Evolutionary conservation across 2,329 filamentous ascomycete species (phyloP), one percentile per base, ranked within the genome.

Genomic region (Colletotrichum theobromicola): DNA sequence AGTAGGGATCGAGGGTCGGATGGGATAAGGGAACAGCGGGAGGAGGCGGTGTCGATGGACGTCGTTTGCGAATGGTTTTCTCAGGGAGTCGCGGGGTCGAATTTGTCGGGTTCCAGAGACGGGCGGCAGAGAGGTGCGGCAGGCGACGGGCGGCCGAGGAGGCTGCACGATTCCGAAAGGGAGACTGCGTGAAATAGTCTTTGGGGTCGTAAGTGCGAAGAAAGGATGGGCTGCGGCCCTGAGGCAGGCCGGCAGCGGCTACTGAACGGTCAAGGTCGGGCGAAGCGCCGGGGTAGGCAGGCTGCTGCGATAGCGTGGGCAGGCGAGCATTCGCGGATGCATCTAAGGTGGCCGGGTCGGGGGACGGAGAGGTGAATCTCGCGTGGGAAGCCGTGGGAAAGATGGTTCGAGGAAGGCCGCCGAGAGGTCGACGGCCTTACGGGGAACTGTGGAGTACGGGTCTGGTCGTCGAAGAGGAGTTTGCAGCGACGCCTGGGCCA

Each of bases 101-200:
- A 79, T 91, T 91, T 73, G 88, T 88, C 28, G 90, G 90, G 78
- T 91, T 91, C 90, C 90, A 91, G 77, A 91, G 88, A 42, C 89
- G 88, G 60, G 87, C 86, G 26, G 88, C 84, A 6, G 86, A 84
- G 34, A 86, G 83, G 34, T 84, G 85, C 67, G 82, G 84, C 62
- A 84, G 81, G 30, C 84, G 83, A 35, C 77, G 82, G 30, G 81
- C 80, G 24, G 76, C 76, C 32, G 72, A 74, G 60, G 77, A 76
- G 57, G 81, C 80, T 35, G 84, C 82, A 76, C 82, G 85, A 76
- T 79, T 87, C 76, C 86, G 87, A 78, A 90, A 89, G 77, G 87
- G 85, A 53, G 85, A 82, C 65, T 82, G 83, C 50, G 80, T 77
- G 64, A 77, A 74, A 65, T 73, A 74, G 46, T 79, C 60, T 77